These are phyloP conservation scores for Nakaseomyces uthaithaninus DNA, from an alignment of 1,139 yeast genomes.

Conservation along the genomic window DNA sequence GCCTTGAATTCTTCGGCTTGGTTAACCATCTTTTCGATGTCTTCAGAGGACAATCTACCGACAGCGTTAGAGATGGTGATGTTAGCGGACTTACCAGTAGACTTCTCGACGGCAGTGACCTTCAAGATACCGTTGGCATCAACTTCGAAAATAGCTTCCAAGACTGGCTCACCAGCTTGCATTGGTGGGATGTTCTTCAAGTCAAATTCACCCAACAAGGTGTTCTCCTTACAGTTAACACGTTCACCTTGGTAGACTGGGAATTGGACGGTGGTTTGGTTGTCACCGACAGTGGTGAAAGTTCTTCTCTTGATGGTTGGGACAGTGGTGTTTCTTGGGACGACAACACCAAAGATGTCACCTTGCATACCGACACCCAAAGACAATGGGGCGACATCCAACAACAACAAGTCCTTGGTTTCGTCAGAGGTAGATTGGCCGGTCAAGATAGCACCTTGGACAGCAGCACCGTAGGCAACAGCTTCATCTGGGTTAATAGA, in stretches of 20 bases:
- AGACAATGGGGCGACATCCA: constrained; percentile 95
- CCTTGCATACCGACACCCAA: constrained; percentile 99
- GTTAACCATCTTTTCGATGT: constrained; percentile 93
- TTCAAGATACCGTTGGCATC: constrained; percentile 98
- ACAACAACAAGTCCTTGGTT: constrained; percentile 89
- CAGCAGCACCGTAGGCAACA: constrained; percentile 98
- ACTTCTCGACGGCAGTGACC: constrained; percentile 97
- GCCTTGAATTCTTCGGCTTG: constrained; percentile 98
- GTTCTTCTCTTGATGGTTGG: constrained; percentile 98
- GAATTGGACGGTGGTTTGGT: constrained; percentile 97
- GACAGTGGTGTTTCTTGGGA: constrained; percentile 97
- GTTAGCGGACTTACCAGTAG: constrained; percentile 97
- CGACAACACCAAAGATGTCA: constrained; percentile 94
- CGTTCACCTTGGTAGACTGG: constrained; percentile 99
- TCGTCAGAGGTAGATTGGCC: constrained; percentile 93
- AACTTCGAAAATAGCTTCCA: constrained; percentile 96
- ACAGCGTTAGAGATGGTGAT: constrained; percentile 97
- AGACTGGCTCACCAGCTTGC: constrained; percentile 98
- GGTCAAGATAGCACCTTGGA: constrained; percentile 95
- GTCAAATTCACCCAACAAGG: constrained; percentile 96
- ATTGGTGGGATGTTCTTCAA: constrained; percentile 95
- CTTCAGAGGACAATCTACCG: constrained; percentile 93
- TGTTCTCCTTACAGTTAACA: constrained; percentile 96
- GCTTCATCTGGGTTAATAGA: constrained; percentile 98
- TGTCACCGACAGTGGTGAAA: constrained; percentile 97